Percentiles rank a stretch among this genome's conserved stretches.
Conservation (phyloP, 1,139 yeast species). For the Debaryomyces nepalensis region DNA sequence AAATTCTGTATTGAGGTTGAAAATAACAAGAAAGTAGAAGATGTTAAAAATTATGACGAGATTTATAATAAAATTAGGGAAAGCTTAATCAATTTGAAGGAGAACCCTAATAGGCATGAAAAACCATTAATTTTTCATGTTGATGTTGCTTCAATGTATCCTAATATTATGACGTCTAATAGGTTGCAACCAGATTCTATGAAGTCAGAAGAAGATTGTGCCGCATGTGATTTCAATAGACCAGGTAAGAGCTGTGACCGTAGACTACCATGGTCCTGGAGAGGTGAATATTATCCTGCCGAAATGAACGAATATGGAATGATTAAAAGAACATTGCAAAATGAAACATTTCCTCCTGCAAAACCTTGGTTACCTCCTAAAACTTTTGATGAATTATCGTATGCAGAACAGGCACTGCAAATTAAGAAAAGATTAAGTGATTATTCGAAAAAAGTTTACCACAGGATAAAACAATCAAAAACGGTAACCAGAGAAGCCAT, state of each 20-base stretch:
- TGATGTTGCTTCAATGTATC: constrained; percentile 99
- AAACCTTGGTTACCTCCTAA: constrained; percentile 60
- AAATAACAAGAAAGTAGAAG: constrained; percentile 69
- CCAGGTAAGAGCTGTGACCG: constrained; percentile 96
- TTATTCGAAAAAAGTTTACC: constrained; percentile 84
- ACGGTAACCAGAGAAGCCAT: constrained; percentile 90
- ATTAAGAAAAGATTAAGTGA: constrained; percentile 83
- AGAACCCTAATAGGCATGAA: constrained; percentile 69
- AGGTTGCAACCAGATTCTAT: constrained; percentile 98
- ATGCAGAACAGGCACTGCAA: constrained; percentile 75
- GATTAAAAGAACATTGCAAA: constrained; percentile 82
- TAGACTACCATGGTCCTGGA: constrained; percentile 95
- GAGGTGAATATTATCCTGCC: constrained; percentile 95
- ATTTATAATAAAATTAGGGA: constrained; percentile 62
- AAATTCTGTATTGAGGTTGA: constrained; percentile 87
- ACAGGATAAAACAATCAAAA: constrained; percentile 78
- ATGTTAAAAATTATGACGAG: constrained; percentile 80
- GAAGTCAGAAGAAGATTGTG: constrained; percentile 95
- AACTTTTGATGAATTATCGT: constrained; percentile 74
- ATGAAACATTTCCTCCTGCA: constrained; percentile 73
- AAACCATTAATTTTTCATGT: constrained; percentile 92
- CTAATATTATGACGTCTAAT: constrained; percentile 97
- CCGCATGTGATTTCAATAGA: constrained; percentile 94
- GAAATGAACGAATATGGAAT: constrained; percentile 88
- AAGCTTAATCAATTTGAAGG: constrained; percentile 60